These are phyloP conservation scores for Prototheca stagnorum DNA, from an alignment of 163 green algal species.

Conservation along the genomic window DNA sequence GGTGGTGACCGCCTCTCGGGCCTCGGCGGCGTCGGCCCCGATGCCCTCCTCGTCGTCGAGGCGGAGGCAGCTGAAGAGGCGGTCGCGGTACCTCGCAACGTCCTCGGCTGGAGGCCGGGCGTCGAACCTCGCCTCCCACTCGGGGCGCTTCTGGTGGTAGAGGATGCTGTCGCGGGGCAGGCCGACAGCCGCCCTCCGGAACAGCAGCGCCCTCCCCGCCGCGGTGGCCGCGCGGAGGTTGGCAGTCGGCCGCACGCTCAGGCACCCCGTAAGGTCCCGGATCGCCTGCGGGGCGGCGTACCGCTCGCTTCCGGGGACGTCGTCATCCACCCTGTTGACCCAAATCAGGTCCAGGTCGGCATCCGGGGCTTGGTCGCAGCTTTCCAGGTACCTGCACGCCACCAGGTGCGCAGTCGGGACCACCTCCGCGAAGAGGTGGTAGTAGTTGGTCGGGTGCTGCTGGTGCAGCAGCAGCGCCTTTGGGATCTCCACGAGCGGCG, in stretches of 20 bases:
- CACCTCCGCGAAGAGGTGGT: conserved; percentile 6
- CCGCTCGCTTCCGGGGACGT: not conserved
- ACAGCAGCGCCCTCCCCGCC: not conserved
- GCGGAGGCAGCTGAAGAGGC: not conserved
- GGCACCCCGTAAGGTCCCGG: not conserved
- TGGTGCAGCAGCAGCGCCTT: conserved; percentile 3
- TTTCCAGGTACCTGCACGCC: not conserved
- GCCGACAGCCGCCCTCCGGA: not conserved
- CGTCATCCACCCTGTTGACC: not conserved
- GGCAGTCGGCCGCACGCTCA: not conserved
- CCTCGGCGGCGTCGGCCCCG: not conserved
- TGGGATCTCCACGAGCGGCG: not conserved
- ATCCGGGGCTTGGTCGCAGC: not conserved
- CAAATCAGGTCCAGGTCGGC: not conserved
- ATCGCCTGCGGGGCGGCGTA: not conserved
- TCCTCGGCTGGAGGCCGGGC: not conserved
- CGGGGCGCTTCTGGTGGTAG: conserved; percentile 5
- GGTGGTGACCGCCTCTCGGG: no score
- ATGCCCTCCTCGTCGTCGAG: not conserved
- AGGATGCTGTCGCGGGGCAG: not conserved
- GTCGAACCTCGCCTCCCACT: not conserved
- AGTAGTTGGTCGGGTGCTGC: conserved; percentile 4
- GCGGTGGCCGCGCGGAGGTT: not conserved
- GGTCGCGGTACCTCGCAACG: not conserved
- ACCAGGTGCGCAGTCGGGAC: conserved; percentile 1